These are phyloP conservation scores for Yamadazyma trypodendri DNA, from an alignment of 1,139 yeast genomes.

Conservation along the genomic window DNA sequence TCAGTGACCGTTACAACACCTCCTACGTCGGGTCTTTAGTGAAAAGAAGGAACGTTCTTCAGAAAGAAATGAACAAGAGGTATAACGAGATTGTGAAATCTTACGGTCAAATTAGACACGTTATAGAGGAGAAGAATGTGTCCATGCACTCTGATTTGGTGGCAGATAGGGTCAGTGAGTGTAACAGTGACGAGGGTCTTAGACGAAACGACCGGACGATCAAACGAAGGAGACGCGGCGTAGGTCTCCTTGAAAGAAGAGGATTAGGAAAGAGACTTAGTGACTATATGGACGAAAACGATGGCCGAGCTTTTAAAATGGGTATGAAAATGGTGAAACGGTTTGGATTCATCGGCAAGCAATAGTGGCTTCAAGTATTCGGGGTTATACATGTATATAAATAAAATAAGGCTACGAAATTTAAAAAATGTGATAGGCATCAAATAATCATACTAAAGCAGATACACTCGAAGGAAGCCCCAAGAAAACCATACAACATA, in stretches of 20 bases:
- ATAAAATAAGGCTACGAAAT: too few species aligned
- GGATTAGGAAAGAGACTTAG: constrained; percentile 33
- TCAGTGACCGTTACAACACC: constrained; percentile 16
- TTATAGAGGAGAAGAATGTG: constrained; percentile 21
- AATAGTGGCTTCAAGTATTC: too few species aligned
- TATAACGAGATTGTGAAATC: constrained; percentile 21
- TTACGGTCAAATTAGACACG: constrained; percentile 17
- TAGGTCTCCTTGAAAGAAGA: constrained; percentile 25
- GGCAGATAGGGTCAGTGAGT: not conserved
- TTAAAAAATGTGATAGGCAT: too few species aligned
- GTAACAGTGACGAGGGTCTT: constrained; percentile 4
- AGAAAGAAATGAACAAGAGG: constrained; percentile 23
- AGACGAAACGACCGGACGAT: constrained; percentile 8
- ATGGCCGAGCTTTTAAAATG: constrained; percentile 24
- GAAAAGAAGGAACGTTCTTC: constrained; percentile 20
- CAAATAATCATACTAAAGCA: not conserved
- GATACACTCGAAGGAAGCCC: not conserved
- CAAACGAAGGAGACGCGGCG: constrained; percentile 17
- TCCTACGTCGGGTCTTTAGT: constrained; percentile 5
- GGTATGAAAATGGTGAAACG: constrained; percentile 31
- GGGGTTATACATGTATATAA: too few species aligned
- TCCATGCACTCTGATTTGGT: constrained; percentile 39
- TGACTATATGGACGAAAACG: constrained; percentile 24
- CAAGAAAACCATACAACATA: too few species aligned
- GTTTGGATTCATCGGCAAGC: constrained; percentile 13